Percentiles rank a stretch among this genome's conserved stretches.
These are phyloP conservation scores for Rhamnella rubrinervis DNA, from an alignment of 331 rosid species.

Conservation along the genomic window DNA sequence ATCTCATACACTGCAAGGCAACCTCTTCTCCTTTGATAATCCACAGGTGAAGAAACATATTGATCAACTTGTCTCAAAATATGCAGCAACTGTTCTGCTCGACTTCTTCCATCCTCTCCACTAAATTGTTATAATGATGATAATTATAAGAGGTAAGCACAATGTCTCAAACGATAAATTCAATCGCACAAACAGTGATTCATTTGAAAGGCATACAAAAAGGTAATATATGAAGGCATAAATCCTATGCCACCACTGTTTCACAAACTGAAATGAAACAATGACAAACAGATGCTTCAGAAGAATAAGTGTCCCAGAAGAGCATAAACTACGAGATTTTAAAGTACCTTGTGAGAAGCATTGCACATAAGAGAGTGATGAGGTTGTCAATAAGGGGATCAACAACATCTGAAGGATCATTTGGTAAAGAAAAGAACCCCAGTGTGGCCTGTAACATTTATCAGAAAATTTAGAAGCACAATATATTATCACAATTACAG, in stretches of 20 bases:
- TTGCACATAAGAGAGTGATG: constrained; percentile 89
- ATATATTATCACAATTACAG: not conserved
- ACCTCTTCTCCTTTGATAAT: constrained; percentile 89
- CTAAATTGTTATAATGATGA: constrained; percentile 43
- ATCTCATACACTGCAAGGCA: constrained; percentile 90
- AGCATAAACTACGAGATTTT: constrained; percentile 11
- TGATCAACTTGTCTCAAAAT: constrained; percentile 95
- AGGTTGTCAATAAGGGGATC: constrained; percentile 82
- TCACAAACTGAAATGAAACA: not conserved
- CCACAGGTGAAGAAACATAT: constrained; percentile 77
- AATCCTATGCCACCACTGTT: too few relatives aligned
- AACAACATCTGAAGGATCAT: constrained; percentile 82
- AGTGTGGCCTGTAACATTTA: constrained; percentile 81
- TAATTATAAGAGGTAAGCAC: constrained; percentile 32
- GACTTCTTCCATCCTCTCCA: constrained; percentile 99
- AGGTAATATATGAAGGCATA: not conserved
- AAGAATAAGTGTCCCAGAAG: constrained; percentile 10
- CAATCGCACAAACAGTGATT: not conserved
- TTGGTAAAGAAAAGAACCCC: constrained; percentile 94
- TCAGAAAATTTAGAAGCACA: constrained; percentile 14
- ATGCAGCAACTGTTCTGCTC: constrained; percentile 86
- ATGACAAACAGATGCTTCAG: not conserved
- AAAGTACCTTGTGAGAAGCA: constrained; percentile 91
- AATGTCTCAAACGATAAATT: not conserved
- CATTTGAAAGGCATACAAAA: not conserved